Conservation (phyloP, 495 filamentous ascomycete species). For the Xylaria nigripes region DNA sequence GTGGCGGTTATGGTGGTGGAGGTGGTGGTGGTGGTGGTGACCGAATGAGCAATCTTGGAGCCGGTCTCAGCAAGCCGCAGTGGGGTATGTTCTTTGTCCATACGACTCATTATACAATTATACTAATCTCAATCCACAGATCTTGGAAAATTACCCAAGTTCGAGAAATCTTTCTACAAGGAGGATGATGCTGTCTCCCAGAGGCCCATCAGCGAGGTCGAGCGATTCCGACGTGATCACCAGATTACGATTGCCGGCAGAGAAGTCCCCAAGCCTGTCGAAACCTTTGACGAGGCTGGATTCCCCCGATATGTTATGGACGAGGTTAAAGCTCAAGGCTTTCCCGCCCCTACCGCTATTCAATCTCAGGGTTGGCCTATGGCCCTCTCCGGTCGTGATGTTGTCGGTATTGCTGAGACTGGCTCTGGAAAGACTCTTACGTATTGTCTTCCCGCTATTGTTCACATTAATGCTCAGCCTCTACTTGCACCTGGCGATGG, state of each 20-base stretch:
- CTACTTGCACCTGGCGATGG: constrained; percentile 95
- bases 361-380: constrained; percentile 99
- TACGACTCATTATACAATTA: background rate
- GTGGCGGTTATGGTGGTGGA: constrained; percentile 44
- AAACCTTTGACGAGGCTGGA: constrained; percentile 94
- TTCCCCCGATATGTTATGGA: constrained; percentile 96
- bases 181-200: constrained; percentile 69
- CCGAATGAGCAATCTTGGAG: constrained; percentile 86
- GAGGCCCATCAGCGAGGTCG: constrained; percentile 71
- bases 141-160: constrained; percentile 73
- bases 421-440: constrained; percentile 98
- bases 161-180: constrained; percentile 99
- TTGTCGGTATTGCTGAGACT: constrained; percentile 98
- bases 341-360: constrained; percentile 84
- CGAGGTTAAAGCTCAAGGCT: constrained; percentile 96
- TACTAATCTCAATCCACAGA: constrained; percentile 44
- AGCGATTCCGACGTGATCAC: constrained; percentile 73
- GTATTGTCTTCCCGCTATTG: constrained; percentile 96
- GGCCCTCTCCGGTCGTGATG: constrained; percentile 95
- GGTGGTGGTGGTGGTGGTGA: constrained; percentile 64
- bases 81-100: constrained; percentile 58
- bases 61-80: constrained; percentile 71
- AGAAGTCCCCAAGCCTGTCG: constrained; percentile 82
- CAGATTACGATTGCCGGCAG: constrained; percentile 69
- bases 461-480: constrained; percentile 98